These are phyloP conservation scores for Zhuliangozyma blackwelliae DNA, from an alignment of 1,139 yeast genomes.

Conservation along the genomic window DNA sequence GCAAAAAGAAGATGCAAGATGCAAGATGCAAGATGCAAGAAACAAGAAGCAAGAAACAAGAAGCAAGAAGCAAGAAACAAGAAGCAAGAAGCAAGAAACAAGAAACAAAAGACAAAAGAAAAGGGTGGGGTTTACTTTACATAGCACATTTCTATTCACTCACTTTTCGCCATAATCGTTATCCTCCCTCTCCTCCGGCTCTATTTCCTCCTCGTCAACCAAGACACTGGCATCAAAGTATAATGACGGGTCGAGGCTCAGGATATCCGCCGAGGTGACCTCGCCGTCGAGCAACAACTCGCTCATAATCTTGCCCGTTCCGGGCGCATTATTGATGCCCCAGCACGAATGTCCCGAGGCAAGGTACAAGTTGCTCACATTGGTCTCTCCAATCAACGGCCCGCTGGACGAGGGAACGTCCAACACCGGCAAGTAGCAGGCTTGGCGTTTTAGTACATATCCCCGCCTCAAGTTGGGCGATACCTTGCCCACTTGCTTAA, in stretches of 20 bases:
- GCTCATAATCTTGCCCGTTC: conserved; percentile 88
- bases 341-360: conserved; percentile 97
- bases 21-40: too few relatives aligned
- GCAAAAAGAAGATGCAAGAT: too few relatives aligned
- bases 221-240: conserved; percentile 73
- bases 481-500: conserved; percentile 74
- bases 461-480: conserved; percentile 73
- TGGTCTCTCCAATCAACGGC: conserved; percentile 90
- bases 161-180: conserved; percentile 8
- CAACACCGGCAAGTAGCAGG: conserved; percentile 91
- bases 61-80: too few relatives aligned
- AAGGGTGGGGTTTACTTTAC: neutral
- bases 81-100: too few relatives aligned
- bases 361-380: conserved; percentile 68
- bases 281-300: conserved; percentile 86
- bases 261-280: conserved; percentile 70
- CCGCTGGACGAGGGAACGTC: conserved; percentile 92
- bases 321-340: conserved; percentile 98
- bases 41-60: too few relatives aligned
- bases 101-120: too few relatives aligned
- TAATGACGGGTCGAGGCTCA: conserved; percentile 77
- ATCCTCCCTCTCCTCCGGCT: conserved; percentile 9
- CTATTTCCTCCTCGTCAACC: conserved; percentile 39
- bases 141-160: neutral
- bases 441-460: conserved; percentile 77